Evolutionary conservation across 257 asterid genomes (phyloP), one percentile per base, ranked within the genome.

Genomic region (Apocynum venetum): DNA sequence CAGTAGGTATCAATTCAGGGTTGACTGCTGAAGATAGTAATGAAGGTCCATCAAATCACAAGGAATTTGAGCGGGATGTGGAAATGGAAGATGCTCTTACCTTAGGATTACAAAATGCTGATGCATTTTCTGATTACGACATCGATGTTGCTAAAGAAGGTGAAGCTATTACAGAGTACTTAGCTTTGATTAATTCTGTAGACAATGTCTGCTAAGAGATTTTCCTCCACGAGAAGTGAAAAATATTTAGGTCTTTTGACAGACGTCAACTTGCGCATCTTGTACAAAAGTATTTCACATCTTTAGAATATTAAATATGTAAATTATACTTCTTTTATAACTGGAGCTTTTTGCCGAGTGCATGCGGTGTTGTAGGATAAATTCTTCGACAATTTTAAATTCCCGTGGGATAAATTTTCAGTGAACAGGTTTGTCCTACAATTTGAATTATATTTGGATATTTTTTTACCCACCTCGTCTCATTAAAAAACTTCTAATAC

Each of bases 71-170:
- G 51, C 85, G 97, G 4, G 99, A 95, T 67, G 81, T 78, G 77
- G 96, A 95, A 83, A 90, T 95, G 96, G 98, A 93, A 86, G 87
- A 86, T 44, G 91, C 84, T 77, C 88, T 95, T 19, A 95, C 98
- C 0, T 89, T 71, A 13, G 97, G 87, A 69, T 79, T 95, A 84
- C 88, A 84, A 12, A 82, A 80, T 25, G 83, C 89, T 38, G 97
- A 95, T 84, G 92, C 94, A 46, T 93, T 85, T 76, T 89, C 97
- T 0, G 98, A 93, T 82, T 95, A 93, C 51, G 98, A 95, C 82
- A 86, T 93, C 25, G 94, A 93, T 55, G 89, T 93, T 48, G 82
- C 86, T 0, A 87, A 87, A 82, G 98, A 93, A 91, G 99, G 98
- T 57, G 98, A 95, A 87, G 97, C 98, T 55, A 88, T 95, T 59